Conservation (phyloP, 2,329 filamentous ascomycete species). For the Aspergillus luchuensis region DNA sequence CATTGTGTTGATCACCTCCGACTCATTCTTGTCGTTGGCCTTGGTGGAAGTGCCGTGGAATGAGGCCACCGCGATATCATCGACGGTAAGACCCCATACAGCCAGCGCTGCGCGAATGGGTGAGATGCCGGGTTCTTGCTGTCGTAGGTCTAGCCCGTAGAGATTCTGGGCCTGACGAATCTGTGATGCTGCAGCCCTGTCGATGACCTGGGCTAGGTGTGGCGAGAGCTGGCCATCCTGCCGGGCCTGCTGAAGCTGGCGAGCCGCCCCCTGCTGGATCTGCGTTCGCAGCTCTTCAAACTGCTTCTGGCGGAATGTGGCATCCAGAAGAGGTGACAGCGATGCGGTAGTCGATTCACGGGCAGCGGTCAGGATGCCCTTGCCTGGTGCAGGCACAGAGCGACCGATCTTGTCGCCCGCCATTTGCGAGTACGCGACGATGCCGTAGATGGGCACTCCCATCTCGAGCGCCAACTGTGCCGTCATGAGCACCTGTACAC, state of each 20-base stretch:
- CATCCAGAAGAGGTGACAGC: neutral
- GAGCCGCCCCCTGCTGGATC: neutral
- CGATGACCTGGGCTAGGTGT: neutral
- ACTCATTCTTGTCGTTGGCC: conserved; percentile 98
- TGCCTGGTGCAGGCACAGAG: conserved; percentile 88
- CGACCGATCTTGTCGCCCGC: conserved; percentile 95
- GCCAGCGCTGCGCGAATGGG: conserved; percentile 7
- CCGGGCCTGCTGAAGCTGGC: neutral
- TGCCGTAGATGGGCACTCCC: conserved; percentile 16
- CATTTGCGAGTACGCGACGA: conserved; percentile 17
- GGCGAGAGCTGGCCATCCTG: neutral
- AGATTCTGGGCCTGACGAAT: neutral
- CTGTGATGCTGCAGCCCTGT: neutral
- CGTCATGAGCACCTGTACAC: conserved; percentile 45
- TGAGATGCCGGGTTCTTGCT: neutral
- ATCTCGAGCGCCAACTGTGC: conserved; percentile 17
- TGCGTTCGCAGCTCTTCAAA: neutral
- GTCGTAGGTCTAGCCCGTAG: neutral
- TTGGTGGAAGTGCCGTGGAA: conserved; percentile 98
- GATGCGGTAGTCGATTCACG: conserved; percentile 33
- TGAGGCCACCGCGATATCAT: conserved; percentile 87
- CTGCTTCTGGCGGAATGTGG: conserved; percentile 3
- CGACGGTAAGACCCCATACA: conserved; percentile 37
- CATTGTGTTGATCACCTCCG: conserved; percentile 89
- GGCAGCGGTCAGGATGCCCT: conserved; percentile 89